Base-by-base conservation (phyloP, 2,329 filamentous ascomycete species). In the Talaromyces sp. region DNA sequence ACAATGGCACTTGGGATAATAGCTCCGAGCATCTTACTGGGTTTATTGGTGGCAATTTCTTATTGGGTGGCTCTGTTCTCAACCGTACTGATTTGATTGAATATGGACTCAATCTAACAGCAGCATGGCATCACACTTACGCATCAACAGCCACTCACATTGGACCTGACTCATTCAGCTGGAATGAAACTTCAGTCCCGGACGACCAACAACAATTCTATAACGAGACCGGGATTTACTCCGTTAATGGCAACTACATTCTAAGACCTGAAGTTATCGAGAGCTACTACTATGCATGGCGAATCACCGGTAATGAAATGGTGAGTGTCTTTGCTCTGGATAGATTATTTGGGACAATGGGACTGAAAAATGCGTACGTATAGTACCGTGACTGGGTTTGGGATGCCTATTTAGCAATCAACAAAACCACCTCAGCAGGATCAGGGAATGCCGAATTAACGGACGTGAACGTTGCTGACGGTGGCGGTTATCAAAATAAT, bases 281-380 rank as follows among this genome's bases (percentile, higher is more conserved):
- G 77, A 89, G 86, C 65, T 88, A 88, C 73, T 96, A 95, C 80
- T 93, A 96, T 73, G 90, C 91, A 2, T 96, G 90, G 78, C 86
- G 91, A 56, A 84, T 88, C 0, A 96, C 91, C 0, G 87, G 88
- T 2, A 82, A 93, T 62, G 66, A 77, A 32, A 88, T 85, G 32
- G 74, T 76, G 63, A 63, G 66, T 35, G 21, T 31, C 24, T 19
- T 41, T n/a, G 19, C 27, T 54, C 24, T 46, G 21, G 2, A 2
- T 11, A 2, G 27, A n/a, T 10, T 43, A 35, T 13, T 7, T 17
- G 9, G n/a, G 3, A 11, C 2, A 35, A n/a, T 26, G 8, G n/a
- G 27, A 54, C 31, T 50, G 27, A 54, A 17, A 41, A 43, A 8
- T 11, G 29, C 1, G 27, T 29, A n/a, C n/a, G n/a, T n/a, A 10